Percentiles rank a stretch among this genome's conserved stretches.
Conservation (phyloP, 768 basidiomycete genomes). For the Filobasidium wieringae region DNA sequence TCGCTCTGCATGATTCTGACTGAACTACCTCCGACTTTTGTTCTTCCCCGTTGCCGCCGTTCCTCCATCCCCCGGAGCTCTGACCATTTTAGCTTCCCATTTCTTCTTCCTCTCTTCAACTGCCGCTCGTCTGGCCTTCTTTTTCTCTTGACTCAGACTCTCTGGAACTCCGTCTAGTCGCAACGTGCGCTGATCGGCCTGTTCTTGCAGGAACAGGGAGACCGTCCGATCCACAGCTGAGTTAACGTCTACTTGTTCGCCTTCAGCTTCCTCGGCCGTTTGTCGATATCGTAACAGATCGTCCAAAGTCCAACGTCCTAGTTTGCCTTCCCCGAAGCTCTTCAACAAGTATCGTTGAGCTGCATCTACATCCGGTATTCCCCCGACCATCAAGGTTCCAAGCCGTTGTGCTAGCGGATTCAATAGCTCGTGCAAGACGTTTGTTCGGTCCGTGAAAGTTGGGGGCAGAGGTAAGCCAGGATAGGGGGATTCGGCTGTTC, state of each 20-base stretch:
- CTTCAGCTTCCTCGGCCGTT: not conserved
- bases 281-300: conserved; percentile 19
- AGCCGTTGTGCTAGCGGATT: conserved; percentile 58
- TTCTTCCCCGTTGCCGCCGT: too few relatives aligned
- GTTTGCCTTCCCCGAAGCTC: conserved; percentile 61
- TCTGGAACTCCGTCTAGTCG: conserved; percentile 6
- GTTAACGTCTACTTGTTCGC: not conserved
- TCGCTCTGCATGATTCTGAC: too few relatives aligned
- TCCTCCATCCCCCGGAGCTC: too few relatives aligned
- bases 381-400: conserved; percentile 71
- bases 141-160: conserved; percentile 13
- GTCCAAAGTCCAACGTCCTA: conserved; percentile 38
- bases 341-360: conserved; percentile 71
- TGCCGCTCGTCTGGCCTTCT: not conserved
- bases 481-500: conserved; percentile 1
- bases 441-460: conserved; percentile 49
- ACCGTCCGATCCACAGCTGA: conserved; percentile 1
- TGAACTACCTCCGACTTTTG: too few relatives aligned
- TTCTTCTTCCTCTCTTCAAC: conserved; percentile 6
- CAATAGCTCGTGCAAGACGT: conserved; percentile 56
- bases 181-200: not conserved
- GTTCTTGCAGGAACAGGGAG: conserved; percentile 2
- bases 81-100: conserved; percentile 8
- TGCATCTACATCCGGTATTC: conserved; percentile 54
- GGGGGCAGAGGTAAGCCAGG: conserved; percentile 38